phyloP scores from a whole-genome alignment of 2,329 filamentous ascomycete species.

The Paecilomyces fulvus region DNA sequence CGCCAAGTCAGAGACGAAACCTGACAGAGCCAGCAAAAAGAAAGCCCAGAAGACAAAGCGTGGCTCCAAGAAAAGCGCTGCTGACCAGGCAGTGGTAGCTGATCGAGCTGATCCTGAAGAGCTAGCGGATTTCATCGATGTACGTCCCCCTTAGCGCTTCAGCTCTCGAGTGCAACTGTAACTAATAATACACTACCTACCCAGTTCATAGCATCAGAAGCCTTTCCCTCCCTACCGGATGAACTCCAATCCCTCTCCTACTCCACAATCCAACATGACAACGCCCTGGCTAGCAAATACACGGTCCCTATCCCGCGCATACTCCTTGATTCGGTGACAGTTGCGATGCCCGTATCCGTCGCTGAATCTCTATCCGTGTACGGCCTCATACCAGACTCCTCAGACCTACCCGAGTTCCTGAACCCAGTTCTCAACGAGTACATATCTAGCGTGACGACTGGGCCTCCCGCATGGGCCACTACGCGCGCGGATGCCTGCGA shows the following conservation, averaged over 20 bases:
- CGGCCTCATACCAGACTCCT: conserved; percentile 45
- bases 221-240: conserved; percentile 57
- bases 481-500: conserved; percentile 59
- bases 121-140: conserved; percentile 69
- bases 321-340: conserved; percentile 45
- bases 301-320: conserved; percentile 46
- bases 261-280: conserved; percentile 43
- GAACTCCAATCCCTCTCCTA: conserved; percentile 56
- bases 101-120: conserved; percentile 51
- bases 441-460: conserved; percentile 46
- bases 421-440: conserved; percentile 57
- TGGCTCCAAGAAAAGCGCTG: conserved; percentile 7
- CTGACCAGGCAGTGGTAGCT: not conserved
- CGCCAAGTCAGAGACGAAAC: conserved; percentile 47
- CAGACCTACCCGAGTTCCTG: conserved; percentile 49
- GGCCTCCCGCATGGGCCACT: conserved; percentile 55
- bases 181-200: conserved; percentile 1
- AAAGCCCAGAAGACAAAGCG: conserved; percentile 14
- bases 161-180: not conserved
- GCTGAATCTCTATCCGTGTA: conserved; percentile 62
- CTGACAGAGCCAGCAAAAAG: conserved; percentile 32
- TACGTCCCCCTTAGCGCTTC: conserved; percentile 19
- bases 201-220: conserved; percentile 61
- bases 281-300: conserved; percentile 48
- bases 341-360: conserved; percentile 50